phyloP scores from a whole-genome alignment of 192 early-diverging fungal species.

The Coemansia sp. region DNA sequence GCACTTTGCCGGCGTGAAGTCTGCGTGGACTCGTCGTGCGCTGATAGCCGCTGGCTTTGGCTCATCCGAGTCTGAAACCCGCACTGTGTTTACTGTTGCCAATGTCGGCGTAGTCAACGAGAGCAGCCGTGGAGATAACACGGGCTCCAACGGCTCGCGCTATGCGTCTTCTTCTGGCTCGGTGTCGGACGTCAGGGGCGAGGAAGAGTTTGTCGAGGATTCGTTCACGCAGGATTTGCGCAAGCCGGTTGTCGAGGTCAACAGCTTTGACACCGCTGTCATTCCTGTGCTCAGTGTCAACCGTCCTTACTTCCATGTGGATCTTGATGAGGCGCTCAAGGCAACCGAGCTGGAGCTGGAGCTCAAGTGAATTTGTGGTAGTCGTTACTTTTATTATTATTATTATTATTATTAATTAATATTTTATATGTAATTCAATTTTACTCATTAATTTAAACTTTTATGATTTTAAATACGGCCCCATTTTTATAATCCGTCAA shows the following conservation, averaged over 20 bases:
- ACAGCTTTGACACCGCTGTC: constrained; percentile 33
- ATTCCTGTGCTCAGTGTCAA: constrained; percentile 44
- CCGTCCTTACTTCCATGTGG: constrained; percentile 49
- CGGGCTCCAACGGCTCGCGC: not conserved
- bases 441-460: too few relatives aligned
- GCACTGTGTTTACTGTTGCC: constrained; percentile 47
- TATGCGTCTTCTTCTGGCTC: not conserved
- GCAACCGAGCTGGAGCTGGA: constrained; percentile 44
- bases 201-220: constrained; percentile 9
- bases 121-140: not conserved
- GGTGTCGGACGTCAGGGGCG: not conserved
- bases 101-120: constrained; percentile 31
- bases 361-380: not conserved
- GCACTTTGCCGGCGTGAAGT: constrained; percentile 58
- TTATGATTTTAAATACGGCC: too few relatives aligned
- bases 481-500: too few relatives aligned
- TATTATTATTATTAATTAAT: too few relatives aligned
- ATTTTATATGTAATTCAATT: too few relatives aligned
- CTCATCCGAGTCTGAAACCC: constrained; percentile 15
- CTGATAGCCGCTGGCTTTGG: constrained; percentile 52
- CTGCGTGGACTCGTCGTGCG: constrained; percentile 39
- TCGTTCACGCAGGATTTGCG: constrained; percentile 1
- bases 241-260: not conserved
- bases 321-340: constrained; percentile 50
- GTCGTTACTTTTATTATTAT: too few relatives aligned